Base-by-base conservation (phyloP, 805 yeast genomes). In the Jamesozyma spencerorum region DNA sequence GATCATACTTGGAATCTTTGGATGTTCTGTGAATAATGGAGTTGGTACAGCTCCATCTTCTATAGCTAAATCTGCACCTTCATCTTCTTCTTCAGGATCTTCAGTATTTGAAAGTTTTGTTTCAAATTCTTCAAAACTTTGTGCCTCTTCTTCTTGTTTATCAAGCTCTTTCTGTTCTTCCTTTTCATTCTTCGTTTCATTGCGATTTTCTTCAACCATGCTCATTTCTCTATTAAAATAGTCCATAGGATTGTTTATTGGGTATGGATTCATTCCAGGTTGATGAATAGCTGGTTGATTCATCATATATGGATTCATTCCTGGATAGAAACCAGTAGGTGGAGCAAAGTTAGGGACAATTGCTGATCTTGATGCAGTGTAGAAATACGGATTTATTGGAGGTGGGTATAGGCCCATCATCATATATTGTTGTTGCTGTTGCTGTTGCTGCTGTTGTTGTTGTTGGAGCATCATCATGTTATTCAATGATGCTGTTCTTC, bases 21-120 rank as follows among this genome's bases (percentile, higher is more conserved):
- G 35, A 22, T 15, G 41, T 19, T 34, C 40, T 6, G 47, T 42
- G 19, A 45, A 45, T 6, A 47, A 36, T 14, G 50, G 47, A 19
- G 49, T 42, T 11, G 53, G 46, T 12, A 41, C 30, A 4, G 55
- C 54, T 19, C 49, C 55, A 12, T 50, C 58, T 31, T 54, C 62
- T 7, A 57, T 50, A 5, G 57, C 58, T 19, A 57, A 36, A n/a
- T 51, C 55, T 5, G 54, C 45, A 13, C 45, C 47, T 37, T 55
- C 60, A 24, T 45, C 47, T 26, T 50, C 52, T 18, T 50, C 52
- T 2, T 31, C 36, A 11, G 26, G 26, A 10, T 34, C 31, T 7
- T 34, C 30, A n/a, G 11, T 22, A 34, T 14, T 10, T 7, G 26
- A 6, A 7, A 22, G 10, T 22, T 7, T 10, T 22, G 26, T 6